Evolutionary conservation across 2,329 filamentous ascomycete species (phyloP), one percentile per base, ranked within the genome.

Genomic region (Dothidotthia symphoricarpi): DNA sequence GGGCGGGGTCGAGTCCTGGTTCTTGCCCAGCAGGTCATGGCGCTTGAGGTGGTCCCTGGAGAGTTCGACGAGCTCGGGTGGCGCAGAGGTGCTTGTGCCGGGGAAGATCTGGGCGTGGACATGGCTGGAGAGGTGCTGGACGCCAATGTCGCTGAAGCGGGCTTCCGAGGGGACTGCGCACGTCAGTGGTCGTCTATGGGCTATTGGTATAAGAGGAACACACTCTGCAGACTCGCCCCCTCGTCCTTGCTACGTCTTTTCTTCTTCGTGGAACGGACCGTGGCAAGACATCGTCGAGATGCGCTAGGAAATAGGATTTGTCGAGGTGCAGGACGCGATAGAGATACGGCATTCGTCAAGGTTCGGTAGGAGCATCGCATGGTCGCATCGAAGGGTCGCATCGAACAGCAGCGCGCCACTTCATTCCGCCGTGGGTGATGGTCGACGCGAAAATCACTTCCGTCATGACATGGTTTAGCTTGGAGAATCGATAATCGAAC

Each of bases 1-100:
- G 1, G 93, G 88, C 32, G 67, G 64, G 4, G 64, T 64, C 33
- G 79, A 80, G 66, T 94, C 89, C 56, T 86, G 88, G 49, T 89
- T 94, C 74, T 95, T 97, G 25, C 88, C 93, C 11, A 90, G 75
- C 12, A 98, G 73, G 16, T 95, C 86, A 73, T 98, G 93, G 26
- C 87, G 82, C 6, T 72, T 75, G 27, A 98, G 74, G 66, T 98
- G 93, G 47, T 94, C 83, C 52, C 77, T 83, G 0, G 93, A 85
- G 12, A 98, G 76, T 10, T 85, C 74, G 25, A 97, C 80, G 6
- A 98, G 80, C 41, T 89, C 80, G 28, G 78, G 70, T 2, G 86
- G 80, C 2, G 85, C 77, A 16, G 66, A 60, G 9, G 75, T 68
- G 44, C 67, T 61, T 31, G 71, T 71, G 26, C 74, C 69, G 4